Evolutionary conservation across 345 rosid species (phyloP).

Genomic region (Acer saccharum): DNA sequence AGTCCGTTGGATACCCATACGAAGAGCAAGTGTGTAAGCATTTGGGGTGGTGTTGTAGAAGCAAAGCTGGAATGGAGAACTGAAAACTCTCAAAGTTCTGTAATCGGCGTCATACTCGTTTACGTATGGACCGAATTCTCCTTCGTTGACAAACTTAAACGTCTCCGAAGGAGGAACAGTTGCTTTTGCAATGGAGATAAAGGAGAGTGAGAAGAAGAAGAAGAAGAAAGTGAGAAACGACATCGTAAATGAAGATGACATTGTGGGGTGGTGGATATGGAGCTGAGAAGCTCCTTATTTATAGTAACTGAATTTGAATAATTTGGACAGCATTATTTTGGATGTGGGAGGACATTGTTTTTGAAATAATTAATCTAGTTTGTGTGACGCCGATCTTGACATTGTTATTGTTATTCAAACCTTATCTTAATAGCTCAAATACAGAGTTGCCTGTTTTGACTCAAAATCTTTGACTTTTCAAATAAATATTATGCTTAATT

Average conservation of each 20-base stretch:
- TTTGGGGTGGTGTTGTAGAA: slow-evolving; percentile 67
- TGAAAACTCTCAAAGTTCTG: slow-evolving; percentile 23
- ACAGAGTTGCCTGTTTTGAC: no score
- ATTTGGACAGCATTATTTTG: no score
- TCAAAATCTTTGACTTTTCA: no score
- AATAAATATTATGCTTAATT: no score
- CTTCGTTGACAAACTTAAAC: slow-evolving; percentile 42
- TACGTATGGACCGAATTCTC: slow-evolving; percentile 32
- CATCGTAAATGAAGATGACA: slow-evolving; percentile 12
- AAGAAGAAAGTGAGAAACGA: slow-evolving; percentile 13
- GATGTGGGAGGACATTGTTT: no score
- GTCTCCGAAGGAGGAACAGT: slow-evolving; percentile 40
- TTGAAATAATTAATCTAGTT: no score
- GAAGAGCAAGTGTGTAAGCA: slow-evolving; percentile 55
- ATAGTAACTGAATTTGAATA: not conserved
- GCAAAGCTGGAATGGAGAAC: slow-evolving; percentile 52
- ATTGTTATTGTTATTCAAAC: no score
- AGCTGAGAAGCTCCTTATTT: not conserved
- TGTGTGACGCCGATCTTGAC: no score
- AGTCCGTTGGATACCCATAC: slow-evolving; percentile 44
- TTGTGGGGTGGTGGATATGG: not conserved
- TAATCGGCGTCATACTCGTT: slow-evolving; percentile 45
- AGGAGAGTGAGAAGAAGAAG: slow-evolving; percentile 14
- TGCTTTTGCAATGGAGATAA: slow-evolving; percentile 22
- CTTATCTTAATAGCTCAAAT: no score